A percentile compares a stretch with the other conserved stretches of the same genome.
These are phyloP conservation scores for Eimeria nieschulzi DNA, from an alignment of 169 alveolate species.

Conservation along the genomic window DNA sequence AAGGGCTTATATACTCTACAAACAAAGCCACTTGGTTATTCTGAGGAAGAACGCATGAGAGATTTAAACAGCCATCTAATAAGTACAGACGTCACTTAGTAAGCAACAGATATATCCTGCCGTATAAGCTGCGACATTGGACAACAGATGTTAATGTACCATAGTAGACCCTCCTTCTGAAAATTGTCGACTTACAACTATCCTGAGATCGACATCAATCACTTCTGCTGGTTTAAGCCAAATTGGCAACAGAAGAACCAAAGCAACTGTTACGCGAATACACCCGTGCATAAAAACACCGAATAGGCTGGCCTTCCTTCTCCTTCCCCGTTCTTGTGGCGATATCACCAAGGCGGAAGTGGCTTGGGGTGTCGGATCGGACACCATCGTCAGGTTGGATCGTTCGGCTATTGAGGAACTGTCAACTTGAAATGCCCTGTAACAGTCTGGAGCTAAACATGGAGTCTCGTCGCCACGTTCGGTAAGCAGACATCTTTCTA, in stretches of 20 bases:
- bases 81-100: too few species aligned
- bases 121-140: too few species aligned
- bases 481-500: neutral
- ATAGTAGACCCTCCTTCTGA: neutral
- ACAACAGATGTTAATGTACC: too few species aligned
- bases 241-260: slow-evolving; percentile 40
- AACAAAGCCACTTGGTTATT: slow-evolving; percentile 14
- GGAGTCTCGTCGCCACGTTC: neutral
- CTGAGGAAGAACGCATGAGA: neutral
- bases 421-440: neutral
- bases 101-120: too few species aligned
- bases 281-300: slow-evolving; percentile 29
- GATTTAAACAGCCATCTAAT: too few species aligned
- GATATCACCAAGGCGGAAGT: neutral
- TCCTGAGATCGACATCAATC: slow-evolving; percentile 45
- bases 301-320: neutral
- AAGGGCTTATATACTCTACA: slow-evolving; percentile 38
- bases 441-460: neutral
- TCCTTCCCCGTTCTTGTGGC: neutral
- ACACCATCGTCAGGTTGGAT: neutral
- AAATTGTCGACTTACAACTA: slow-evolving; percentile 29
- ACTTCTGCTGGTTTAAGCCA: slow-evolving; percentile 41
- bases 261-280: neutral
- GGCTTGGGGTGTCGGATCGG: neutral
- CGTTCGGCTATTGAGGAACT: neutral